These are phyloP conservation scores for Ceratocystis cubensis DNA, from an alignment of 2,329 filamentous ascomycete species.

Conservation along the genomic window DNA sequence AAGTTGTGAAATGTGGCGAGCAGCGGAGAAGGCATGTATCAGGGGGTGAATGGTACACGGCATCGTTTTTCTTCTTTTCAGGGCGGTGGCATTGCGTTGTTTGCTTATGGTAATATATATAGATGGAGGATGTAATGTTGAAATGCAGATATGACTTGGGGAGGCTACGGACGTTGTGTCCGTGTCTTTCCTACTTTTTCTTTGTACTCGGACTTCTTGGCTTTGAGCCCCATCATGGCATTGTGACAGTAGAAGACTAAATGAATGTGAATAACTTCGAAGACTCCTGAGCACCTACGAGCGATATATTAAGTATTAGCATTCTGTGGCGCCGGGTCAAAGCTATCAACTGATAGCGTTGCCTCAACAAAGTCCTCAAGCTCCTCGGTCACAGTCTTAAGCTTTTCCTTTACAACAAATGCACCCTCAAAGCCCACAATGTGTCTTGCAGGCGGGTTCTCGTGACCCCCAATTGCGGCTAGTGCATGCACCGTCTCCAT, in stretches of 20 bases:
- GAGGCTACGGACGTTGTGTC: neutral
- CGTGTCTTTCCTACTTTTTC: neutral
- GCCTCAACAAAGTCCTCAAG: constrained; percentile 91
- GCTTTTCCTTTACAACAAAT: constrained; percentile 80
- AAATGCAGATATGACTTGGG: constrained; percentile 1
- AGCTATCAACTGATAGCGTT: constrained; percentile 63
- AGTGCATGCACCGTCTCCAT: constrained; percentile 85
- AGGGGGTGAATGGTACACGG: neutral
- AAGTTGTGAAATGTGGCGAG: constrained; percentile 31
- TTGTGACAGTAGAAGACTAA: neutral
- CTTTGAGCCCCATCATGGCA: neutral
- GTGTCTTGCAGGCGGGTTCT: constrained; percentile 86
- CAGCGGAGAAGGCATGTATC: constrained; percentile 16
- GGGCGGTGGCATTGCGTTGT: constrained; percentile 1
- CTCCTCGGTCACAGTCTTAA: constrained; percentile 93
- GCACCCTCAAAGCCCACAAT: constrained; percentile 88
- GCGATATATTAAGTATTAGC: neutral
- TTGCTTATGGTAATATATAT: neutral
- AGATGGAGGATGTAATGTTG: constrained; percentile 2
- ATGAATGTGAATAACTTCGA: neutral
- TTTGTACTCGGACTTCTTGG: neutral
- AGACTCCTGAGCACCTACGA: no score
- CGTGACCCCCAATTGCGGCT: constrained; percentile 83
- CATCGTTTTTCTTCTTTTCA: neutral
- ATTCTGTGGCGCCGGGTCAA: neutral